Conservation (phyloP, 306 rosid species). For the Sesbania bispinosa region DNA sequence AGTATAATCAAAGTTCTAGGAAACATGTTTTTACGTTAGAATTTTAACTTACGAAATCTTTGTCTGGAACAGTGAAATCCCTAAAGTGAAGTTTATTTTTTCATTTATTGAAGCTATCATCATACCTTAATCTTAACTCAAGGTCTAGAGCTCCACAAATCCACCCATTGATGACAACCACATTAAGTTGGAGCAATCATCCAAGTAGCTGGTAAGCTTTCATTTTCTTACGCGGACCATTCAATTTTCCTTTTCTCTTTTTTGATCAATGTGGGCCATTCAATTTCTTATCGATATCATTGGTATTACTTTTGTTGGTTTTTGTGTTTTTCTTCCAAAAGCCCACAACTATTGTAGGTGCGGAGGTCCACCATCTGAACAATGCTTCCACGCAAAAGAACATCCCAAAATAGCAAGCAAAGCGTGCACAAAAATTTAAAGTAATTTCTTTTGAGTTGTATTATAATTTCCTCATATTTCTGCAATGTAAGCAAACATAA, state of each 20-base stretch:
- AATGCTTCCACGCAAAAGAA: slow-evolving; percentile 12
- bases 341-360: neutral
- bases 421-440: neutral
- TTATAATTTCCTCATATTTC: neutral
- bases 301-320: neutral
- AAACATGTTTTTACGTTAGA: neutral
- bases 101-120: neutral
- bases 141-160: neutral
- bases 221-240: slow-evolving; percentile 16
- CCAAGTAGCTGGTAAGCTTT: slow-evolving; percentile 2
- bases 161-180: neutral
- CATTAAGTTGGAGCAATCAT: slow-evolving; percentile 10
- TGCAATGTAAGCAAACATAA: neutral
- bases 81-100: neutral
- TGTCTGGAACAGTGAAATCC: neutral
- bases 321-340: neutral
- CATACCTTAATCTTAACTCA: slow-evolving; percentile 12
- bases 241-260: no score
- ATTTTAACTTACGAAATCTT: neutral
- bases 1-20: neutral
- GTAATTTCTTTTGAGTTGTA: neutral
- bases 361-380: neutral
- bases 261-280: no score
- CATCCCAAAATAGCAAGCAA: neutral
- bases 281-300: neutral